Evolutionary conservation across 257 asterid genomes (phyloP), one percentile per base, ranked within the genome.

Genomic region (Orobanche coerulescens): DNA sequence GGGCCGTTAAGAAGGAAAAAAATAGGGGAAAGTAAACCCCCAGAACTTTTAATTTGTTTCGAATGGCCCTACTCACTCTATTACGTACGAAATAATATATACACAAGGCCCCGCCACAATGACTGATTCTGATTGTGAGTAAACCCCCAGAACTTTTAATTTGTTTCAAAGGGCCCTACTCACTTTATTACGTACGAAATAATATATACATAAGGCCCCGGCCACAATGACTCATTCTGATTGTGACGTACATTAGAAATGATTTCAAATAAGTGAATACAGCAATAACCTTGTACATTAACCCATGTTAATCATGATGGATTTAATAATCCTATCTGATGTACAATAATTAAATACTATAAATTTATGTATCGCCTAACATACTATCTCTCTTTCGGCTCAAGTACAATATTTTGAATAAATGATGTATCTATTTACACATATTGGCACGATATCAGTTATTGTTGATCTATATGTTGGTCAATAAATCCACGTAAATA

Each of bases 101-200:
- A 25, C 18, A 37, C 16, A 16, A 24, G 66, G 33, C 63, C 78
- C 80, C 76, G 73, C 71, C 31, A 58, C 73, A 68, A 74, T 75
- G 67, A 68, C 75, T 71, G 69, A 72, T 53, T 53, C 61, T 25
- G 47, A 62, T 69, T n/a, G n/a, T n/a, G n/a, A 1, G 20, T 70
- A 77, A 44, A n/a, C n/a, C 80, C 90, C 84, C 75, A 81, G 83
- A 79, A 33, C 71, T 59, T 69, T 58, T 60, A 58, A 36, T 68
- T 70, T 56, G 56, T 5, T 30, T 31, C 19, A 52, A 60, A 50
- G 47, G 71, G 50, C 54, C 69, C 79, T 49, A 67, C 71, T 71
- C 59, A 69, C 71, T 73, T 73, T 74, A 62, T 76, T 20, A 15
- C 19, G 28, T 47, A 67, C 50, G 62, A 55, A 62, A 67, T 28